Conservation (phyloP, 1,284 basidiomycete genomes). For the Microbotryum silenes-acaulis region DNA sequence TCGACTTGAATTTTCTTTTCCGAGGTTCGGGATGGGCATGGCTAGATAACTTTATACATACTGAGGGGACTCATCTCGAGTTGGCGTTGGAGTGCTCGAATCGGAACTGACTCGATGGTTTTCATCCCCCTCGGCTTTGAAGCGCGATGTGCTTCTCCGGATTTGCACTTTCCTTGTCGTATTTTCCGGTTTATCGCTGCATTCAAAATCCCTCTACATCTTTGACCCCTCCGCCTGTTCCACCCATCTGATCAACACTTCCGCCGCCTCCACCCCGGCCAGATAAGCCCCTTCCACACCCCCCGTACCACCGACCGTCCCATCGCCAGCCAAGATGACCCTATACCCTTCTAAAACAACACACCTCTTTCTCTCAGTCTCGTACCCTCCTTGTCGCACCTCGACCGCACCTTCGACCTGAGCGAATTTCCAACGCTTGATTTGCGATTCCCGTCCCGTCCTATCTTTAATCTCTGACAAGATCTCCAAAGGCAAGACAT, state of each 20-base stretch:
- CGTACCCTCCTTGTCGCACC: background rate
- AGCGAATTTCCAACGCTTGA: conserved; percentile 7
- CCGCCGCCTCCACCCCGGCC: background rate
- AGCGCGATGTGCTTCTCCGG: no score
- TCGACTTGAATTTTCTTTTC: no score
- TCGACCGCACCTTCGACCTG: background rate
- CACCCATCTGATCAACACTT: background rate
- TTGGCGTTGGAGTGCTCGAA: no score
- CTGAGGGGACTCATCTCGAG: no score
- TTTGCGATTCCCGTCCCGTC: background rate
- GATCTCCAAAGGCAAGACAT: background rate
- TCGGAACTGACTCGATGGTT: no score
- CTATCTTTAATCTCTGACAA: background rate
- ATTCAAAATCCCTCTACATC: background rate
- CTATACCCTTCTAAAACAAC: background rate
- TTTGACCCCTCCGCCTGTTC: conserved; percentile 1
- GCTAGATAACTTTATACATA: no score
- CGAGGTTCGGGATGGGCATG: no score
- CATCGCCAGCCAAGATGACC: conserved; percentile 4
- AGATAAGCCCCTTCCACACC: background rate
- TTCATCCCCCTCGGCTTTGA: no score
- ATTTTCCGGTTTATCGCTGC: no score
- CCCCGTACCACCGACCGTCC: background rate
- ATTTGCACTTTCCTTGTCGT: no score
- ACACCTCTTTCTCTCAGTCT: background rate